Conservation (phyloP, 176 grass and related monocot species). For the Cenchrus purpureus region DNA sequence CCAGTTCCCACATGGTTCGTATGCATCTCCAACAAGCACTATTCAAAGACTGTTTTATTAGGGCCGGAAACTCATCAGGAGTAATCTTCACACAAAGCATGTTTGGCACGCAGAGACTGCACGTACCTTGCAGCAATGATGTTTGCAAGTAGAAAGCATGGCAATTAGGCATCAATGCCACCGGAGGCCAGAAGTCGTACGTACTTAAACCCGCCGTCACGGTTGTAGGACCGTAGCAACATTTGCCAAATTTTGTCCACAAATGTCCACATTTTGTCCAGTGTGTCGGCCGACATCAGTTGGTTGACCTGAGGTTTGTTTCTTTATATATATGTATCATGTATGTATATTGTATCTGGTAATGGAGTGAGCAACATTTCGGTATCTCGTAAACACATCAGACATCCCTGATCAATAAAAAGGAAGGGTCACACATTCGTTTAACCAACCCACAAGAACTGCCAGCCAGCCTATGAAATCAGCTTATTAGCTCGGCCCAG, state of each 20-base stretch:
- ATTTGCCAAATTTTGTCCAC: background rate
- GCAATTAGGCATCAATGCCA: conserved; percentile 21
- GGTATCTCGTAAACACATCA: background rate
- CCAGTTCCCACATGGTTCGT: background rate
- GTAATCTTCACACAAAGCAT: conserved; percentile 52
- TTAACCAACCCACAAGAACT: background rate
- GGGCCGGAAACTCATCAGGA: conserved; percentile 15
- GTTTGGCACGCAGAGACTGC: conserved; percentile 39
- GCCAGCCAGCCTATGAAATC: background rate
- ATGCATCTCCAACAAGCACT: background rate
- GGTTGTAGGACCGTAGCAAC: conserved; percentile 7
- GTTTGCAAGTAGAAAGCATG: conserved; percentile 48
- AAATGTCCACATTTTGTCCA: background rate
- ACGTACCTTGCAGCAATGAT: conserved; percentile 43
- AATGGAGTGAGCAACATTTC: background rate
- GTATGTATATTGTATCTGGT: background rate
- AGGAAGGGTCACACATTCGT: background rate
- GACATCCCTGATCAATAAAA: background rate
- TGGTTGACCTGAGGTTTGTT: background rate
- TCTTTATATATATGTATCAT: too few relatives aligned
- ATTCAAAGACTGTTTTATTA: conserved; percentile 28
- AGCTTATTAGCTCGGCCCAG: conserved; percentile 38
- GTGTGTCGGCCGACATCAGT: background rate
- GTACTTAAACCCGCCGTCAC: conserved; percentile 19
- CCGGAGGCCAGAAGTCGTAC: background rate